Conservation (phyloP, 2,329 filamentous ascomycete species). For the Coniochaeta sp. region DNA sequence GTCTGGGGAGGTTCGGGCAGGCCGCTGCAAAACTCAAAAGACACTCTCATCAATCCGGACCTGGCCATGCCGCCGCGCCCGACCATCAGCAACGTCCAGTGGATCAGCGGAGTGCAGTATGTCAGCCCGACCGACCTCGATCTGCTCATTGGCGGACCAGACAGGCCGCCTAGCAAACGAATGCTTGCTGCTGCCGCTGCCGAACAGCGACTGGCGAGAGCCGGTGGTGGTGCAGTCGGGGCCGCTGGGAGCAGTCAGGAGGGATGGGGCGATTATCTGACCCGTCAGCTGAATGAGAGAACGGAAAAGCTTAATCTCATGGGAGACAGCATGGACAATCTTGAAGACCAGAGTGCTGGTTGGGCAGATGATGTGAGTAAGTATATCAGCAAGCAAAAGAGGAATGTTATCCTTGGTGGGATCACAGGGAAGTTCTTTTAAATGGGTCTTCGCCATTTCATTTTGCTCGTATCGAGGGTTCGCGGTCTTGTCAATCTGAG, state of each 20-base stretch:
- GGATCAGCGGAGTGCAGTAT: constrained; percentile 92
- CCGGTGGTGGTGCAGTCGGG: constrained; percentile 13
- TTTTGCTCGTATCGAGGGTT: neutral
- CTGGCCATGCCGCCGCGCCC: constrained; percentile 70
- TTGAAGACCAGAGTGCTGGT: constrained; percentile 72
- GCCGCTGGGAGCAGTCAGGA: constrained; percentile 39
- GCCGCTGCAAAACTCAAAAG: constrained; percentile 53
- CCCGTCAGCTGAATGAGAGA: constrained; percentile 79
- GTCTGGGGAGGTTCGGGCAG: constrained; percentile 69
- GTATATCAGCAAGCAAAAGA: constrained; percentile 81
- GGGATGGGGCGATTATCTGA: constrained; percentile 72
- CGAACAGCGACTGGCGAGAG: constrained; percentile 57
- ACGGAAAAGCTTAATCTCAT: constrained; percentile 81
- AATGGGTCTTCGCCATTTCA: neutral
- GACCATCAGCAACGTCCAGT: constrained; percentile 91
- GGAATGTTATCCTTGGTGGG: constrained; percentile 68
- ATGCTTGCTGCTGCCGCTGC: constrained; percentile 75
- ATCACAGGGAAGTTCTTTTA: constrained; percentile 51
- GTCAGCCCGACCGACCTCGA: constrained; percentile 84
- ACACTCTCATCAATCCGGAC: constrained; percentile 72
- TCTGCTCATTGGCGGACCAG: constrained; percentile 79
- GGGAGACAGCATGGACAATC: constrained; percentile 75
- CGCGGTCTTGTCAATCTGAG: neutral
- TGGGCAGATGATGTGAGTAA: constrained; percentile 88
- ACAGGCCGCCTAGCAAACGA: constrained; percentile 79